phyloP scores from a whole-genome alignment of 208 protist genomes.

The Trypanosoma platydactyli region DNA sequence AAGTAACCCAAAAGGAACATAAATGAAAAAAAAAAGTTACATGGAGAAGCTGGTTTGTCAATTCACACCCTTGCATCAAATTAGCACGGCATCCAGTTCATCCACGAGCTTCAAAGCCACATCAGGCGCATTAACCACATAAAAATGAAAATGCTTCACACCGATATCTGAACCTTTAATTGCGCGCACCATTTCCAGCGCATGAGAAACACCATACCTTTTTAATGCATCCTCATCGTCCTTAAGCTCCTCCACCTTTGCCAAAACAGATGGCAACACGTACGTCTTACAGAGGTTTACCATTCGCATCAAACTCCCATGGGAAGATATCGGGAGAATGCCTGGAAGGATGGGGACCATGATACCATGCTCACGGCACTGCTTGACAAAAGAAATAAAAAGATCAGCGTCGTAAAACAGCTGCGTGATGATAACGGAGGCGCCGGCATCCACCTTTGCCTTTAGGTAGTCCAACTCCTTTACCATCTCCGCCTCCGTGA shows the following conservation, averaged over 20 bases:
- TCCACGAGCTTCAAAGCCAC: constrained; percentile 47
- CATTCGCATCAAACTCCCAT: constrained; percentile 65
- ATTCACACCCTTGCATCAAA: too few species aligned
- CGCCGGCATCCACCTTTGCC: constrained; percentile 96
- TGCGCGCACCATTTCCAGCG: constrained; percentile 51
- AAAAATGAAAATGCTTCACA: constrained; percentile 79
- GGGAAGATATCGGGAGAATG: constrained; percentile 91
- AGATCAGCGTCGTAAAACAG: constrained; percentile 94
- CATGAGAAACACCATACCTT: constrained; percentile 61
- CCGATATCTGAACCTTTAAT: constrained; percentile 54
- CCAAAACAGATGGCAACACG: constrained; percentile 48
- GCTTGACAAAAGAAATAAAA: constrained; percentile 91
- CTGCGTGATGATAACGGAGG: constrained; percentile 96
- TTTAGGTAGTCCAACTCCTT: constrained; percentile 92
- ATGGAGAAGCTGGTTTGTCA: too few species aligned
- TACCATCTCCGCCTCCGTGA: constrained; percentile 65
- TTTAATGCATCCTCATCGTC: constrained; percentile 56
- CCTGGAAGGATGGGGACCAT: constrained; percentile 94
- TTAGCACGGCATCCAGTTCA: constrained; percentile 23
- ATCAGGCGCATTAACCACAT: constrained; percentile 58
- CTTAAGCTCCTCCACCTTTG: constrained; percentile 57
- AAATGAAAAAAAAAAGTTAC: constrained; percentile 25
- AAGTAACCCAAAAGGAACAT: too few species aligned
- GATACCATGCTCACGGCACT: constrained; percentile 90
- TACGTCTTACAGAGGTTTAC: constrained; percentile 73